Evolutionary conservation across 768 basidiomycete species (phyloP).

Genomic region (Boletellus ananiceps): DNA sequence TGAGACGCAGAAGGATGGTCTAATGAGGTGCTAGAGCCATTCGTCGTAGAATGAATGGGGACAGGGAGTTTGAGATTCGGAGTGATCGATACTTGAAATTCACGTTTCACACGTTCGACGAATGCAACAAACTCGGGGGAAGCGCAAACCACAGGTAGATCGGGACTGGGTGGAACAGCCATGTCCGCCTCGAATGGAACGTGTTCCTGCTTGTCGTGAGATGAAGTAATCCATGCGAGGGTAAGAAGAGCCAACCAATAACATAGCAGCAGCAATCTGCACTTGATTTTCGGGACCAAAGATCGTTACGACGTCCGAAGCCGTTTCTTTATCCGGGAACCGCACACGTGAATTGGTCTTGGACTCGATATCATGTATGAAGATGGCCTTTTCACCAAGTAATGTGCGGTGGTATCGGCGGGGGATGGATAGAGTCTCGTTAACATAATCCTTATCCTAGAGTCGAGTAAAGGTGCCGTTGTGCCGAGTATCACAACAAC

Average conservation of each 20-base stretch:
- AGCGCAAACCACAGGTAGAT: constrained; percentile 68
- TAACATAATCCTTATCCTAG: constrained; percentile 95
- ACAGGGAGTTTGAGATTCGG: constrained; percentile 61
- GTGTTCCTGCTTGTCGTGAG: constrained; percentile 62
- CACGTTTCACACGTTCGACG: constrained; percentile 87
- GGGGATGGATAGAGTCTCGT: constrained; percentile 90
- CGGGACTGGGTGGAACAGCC: constrained; percentile 79
- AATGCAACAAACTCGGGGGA: constrained; percentile 84
- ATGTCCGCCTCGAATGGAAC: constrained; percentile 96
- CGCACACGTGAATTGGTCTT: constrained; percentile 93
- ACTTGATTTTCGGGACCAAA: constrained; percentile 97
- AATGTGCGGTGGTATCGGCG: constrained; percentile 92
- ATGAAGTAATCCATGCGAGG: not conserved
- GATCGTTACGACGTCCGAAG: constrained; percentile 93
- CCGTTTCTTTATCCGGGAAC: constrained; percentile 90
- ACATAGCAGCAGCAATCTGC: constrained; percentile 93
- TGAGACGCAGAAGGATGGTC: constrained; percentile 38
- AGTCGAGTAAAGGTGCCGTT: constrained; percentile 1
- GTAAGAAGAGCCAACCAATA: constrained; percentile 56
- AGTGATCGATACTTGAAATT: constrained; percentile 85
- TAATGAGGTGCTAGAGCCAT: constrained; percentile 47
- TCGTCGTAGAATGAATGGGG: constrained; percentile 38
- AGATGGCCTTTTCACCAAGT: constrained; percentile 93
- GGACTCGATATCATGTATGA: constrained; percentile 93
- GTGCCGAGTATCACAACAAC: not conserved